Base-by-base conservation (phyloP, 2,329 filamentous ascomycete species). In the Hypoxylon sp. region DNA sequence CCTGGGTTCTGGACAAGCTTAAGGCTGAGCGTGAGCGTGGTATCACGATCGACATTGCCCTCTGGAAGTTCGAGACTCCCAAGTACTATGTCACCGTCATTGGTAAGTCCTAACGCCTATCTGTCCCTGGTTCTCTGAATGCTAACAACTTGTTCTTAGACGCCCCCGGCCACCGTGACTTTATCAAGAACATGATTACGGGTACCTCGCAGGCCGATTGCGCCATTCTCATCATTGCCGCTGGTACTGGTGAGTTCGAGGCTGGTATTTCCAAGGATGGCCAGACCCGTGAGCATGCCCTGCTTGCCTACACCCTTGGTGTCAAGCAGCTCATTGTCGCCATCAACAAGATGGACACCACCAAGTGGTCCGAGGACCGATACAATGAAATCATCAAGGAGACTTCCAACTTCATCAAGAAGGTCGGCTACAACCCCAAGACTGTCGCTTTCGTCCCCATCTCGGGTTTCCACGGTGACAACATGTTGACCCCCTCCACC, bases 181-280 rank as follows among this genome's bases (percentile, higher is more conserved):
- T 98, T 91, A 98, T 99, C 94, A 99, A 99, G 95, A 99, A 98
- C 94, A 99, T 99, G 96, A 99, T 99, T 86, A 98, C 96, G 92
- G 96, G 96, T 94, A 98, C 96, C 83, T 99, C 96, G 86, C 96
- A 98, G 92, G 96, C 96, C 80, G 96, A 99, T 84, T 98, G 96
- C 88, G 96, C 96, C 82, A 94, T 99, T 85, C 94, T 99, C 90
- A 98, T 99, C 88, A 99, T 99, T 87, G 96, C 95, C 81, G 94
- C 96, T 82, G 96, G 96, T 90, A 97, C 94, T 94, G 96, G 96
- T 98, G 96, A 99, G 91, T 99, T 99, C 92, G 96, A 99, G 92
- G 96, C 96, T 92, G 96, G 96, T 98, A 99, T 99, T 93, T 98
- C 96, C 92, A 99, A 99, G 94, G 96, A 98, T 94, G 96, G 96